Percentiles rank a stretch among this genome's conserved stretches.
phyloP scores from a whole-genome alignment of 2,329 filamentous ascomycete genomes.

The Corniculantispora saksenae region DNA sequence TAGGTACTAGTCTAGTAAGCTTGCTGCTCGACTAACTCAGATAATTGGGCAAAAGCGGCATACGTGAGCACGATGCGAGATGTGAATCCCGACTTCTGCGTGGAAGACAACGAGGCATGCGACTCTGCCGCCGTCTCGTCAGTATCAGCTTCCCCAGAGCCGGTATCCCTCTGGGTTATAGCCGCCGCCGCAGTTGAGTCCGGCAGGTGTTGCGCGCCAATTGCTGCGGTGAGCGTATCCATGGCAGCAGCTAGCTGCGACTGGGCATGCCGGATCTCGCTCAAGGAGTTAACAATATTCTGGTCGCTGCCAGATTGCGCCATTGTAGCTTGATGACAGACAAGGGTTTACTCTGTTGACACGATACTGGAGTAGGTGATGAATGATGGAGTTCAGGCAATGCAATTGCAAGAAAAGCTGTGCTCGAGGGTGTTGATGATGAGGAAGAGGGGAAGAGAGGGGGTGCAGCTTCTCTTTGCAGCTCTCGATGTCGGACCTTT shows the following conservation, averaged over 20 bases:
- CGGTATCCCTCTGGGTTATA: not conserved
- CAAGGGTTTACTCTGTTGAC: not conserved
- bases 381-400: not conserved
- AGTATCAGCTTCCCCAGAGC: not conserved
- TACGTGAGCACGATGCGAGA: conserved; percentile 59
- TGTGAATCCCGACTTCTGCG: conserved; percentile 48
- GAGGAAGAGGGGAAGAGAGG: conserved; percentile 15
- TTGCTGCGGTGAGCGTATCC: conserved; percentile 38
- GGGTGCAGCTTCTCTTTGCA: conserved; percentile 2
- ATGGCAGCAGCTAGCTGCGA: conserved; percentile 42
- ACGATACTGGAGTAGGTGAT: not conserved
- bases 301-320: conserved; percentile 1
- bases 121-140: conserved; percentile 13
- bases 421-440: not conserved
- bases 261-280: conserved; percentile 46
- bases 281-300: conserved; percentile 30
- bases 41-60: not conserved
- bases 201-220: conserved; percentile 19
- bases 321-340: conserved; percentile 11
- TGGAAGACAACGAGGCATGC: conserved; percentile 32
- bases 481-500: not conserved
- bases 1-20: conserved; percentile 62
- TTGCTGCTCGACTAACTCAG: not conserved
- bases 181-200: not conserved
- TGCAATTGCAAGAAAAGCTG: not conserved